phyloP scores from a whole-genome alignment of 1,284 basidiomycete genomes.

The Ceratobasidium sp. region DNA sequence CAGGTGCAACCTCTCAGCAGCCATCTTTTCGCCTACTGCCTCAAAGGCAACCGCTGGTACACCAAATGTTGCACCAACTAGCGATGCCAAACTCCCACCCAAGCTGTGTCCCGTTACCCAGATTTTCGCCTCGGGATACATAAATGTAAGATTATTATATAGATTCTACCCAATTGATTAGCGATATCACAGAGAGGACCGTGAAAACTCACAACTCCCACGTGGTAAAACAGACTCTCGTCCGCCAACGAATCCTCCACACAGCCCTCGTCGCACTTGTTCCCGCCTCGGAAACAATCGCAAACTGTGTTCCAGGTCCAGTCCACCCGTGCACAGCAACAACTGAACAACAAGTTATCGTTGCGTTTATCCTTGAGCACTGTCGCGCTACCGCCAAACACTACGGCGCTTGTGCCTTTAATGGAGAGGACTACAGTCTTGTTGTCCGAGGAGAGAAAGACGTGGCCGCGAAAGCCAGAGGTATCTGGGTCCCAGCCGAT shows the following conservation, averaged over 20 bases:
- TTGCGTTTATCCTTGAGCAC: constrained; percentile 91
- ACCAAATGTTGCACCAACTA: constrained; percentile 93
- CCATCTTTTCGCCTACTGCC: constrained; percentile 88
- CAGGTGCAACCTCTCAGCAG: constrained; percentile 85
- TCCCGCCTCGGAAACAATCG: constrained; percentile 76
- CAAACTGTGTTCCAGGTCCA: constrained; percentile 97
- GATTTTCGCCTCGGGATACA: constrained; percentile 91
- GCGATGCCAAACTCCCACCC: constrained; percentile 84
- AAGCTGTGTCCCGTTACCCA: constrained; percentile 73
- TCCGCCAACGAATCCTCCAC: constrained; percentile 79
- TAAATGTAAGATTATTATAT: constrained; percentile 91
- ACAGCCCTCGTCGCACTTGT: constrained; percentile 85
- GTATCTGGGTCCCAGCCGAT: constrained; percentile 92
- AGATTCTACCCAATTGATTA: constrained; percentile 64
- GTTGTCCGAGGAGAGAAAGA: constrained; percentile 81
- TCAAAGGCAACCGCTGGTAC: constrained; percentile 89
- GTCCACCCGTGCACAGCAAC: constrained; percentile 93
- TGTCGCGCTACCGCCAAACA: constrained; percentile 85
- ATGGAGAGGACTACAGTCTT: constrained; percentile 87
- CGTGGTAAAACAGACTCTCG: constrained; percentile 88
- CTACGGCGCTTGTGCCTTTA: constrained; percentile 89
- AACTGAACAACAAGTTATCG: constrained; percentile 96
- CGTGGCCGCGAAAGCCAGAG: constrained; percentile 90
- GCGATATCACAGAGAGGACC: not conserved
- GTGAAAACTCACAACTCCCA: constrained; percentile 65